These are phyloP conservation scores for Nephelium lappaceum DNA, from an alignment of 345 rosid species.

Conservation along the genomic window DNA sequence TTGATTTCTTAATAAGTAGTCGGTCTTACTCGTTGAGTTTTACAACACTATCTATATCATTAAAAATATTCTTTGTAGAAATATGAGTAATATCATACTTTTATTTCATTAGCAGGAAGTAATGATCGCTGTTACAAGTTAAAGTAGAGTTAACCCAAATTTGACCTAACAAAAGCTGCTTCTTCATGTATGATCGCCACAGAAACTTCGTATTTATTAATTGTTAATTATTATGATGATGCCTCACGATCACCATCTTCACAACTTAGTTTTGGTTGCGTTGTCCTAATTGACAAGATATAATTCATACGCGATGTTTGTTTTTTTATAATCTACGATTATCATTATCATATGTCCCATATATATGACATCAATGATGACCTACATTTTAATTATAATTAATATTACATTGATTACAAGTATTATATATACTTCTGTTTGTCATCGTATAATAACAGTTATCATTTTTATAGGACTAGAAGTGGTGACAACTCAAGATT, in stretches of 20 bases:
- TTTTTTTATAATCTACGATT: background rate
- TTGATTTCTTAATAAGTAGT: too few species aligned
- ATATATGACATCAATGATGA: background rate
- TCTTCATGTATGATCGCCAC: too few species aligned
- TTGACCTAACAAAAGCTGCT: too few species aligned
- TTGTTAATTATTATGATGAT: background rate
- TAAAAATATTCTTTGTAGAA: too few species aligned
- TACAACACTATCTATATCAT: too few species aligned
- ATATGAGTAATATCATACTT: too few species aligned
- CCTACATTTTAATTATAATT: background rate
- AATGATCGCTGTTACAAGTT: too few species aligned
- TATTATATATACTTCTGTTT: background rate
- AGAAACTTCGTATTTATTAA: background rate
- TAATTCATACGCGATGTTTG: background rate
- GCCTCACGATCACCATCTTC: background rate
- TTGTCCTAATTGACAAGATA: background rate
- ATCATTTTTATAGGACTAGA: too few species aligned
- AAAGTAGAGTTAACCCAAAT: too few species aligned
- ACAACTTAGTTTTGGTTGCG: background rate
- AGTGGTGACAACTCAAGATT: background rate
- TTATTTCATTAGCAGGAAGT: too few species aligned
- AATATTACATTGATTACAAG: background rate
- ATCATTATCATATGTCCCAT: slow-evolving; percentile 6
- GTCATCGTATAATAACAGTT: background rate
- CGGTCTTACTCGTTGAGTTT: too few species aligned